Evolutionary conservation across 108 stramenopile genomes (phyloP), one percentile per base, ranked within the genome.

Genomic region (Skeletonema tropicum): DNA sequence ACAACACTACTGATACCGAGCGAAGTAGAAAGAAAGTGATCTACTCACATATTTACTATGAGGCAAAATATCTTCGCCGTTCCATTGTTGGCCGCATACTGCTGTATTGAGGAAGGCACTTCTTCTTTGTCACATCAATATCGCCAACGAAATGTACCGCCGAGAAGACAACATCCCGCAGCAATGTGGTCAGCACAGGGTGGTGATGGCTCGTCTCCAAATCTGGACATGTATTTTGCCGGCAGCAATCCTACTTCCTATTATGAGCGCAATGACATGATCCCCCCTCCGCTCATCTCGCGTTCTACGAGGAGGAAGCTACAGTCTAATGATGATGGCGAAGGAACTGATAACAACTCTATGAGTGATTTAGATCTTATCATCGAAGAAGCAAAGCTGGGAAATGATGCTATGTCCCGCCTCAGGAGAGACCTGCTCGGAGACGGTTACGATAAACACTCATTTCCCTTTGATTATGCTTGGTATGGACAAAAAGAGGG

Each of bases 391-490:
- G 66, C 66, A 2, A 68, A 67, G 36, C 21, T 30, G 0, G 66
- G 45, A 0, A 32, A 49, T 6, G 74, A 75, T 38, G 52, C 74
- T 2, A 36, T 31, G 19, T 30, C 74, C 0, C 59, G 59, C 0
- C 55, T 75, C 3, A 58, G 74, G 35, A 14, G 31, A 14, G 74
- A 75, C 67, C 25, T 75, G 21, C 13, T 75, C 10, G 58, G 46
- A 60, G 21, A 33, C 30, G 9, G 35, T 8, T 85, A 85, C 41
- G 80, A 85, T 19, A 29, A 42, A 32, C 62, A 74, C 31, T 29
- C 68, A 7, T 85, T 70, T 36, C 85, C 85, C n/a, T 85, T 71
- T 71, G 81, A 85, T 25, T 79, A 76, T 26, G 68, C 68, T 0
- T 85, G 85, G 80, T 17, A 15, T 3, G 29, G 66, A 3, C 19